phyloP scores from a whole-genome alignment of 164 flowering plant genomes.

The Berberis thunbergii region DNA sequence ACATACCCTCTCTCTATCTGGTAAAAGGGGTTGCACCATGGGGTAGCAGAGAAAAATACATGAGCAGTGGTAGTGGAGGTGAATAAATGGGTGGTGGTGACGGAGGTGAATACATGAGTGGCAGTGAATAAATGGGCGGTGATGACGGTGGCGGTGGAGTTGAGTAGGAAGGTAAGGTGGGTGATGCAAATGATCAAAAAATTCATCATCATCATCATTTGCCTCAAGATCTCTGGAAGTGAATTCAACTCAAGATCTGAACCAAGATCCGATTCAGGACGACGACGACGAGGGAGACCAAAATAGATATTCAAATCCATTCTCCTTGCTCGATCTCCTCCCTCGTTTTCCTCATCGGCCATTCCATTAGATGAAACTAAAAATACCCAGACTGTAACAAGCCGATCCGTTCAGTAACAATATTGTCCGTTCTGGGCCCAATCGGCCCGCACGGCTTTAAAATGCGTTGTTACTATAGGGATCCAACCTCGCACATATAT shows the following conservation, averaged over 20 bases:
- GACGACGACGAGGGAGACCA: constrained; percentile 20
- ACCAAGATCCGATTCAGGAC: constrained; percentile 17
- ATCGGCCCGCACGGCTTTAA: too few relatives aligned
- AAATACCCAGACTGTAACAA: too few relatives aligned
- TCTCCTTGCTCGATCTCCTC: constrained; percentile 10
- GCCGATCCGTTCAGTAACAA: too few relatives aligned
- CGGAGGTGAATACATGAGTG: too few relatives aligned
- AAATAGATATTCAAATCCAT: constrained; percentile 29
- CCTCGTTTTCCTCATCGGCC: constrained; percentile 13
- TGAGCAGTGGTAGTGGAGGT: too few relatives aligned
- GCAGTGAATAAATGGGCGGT: not conserved
- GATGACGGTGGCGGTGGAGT: constrained; percentile 1
- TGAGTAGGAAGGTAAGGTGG: constrained; percentile 6
- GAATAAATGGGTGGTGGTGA: too few relatives aligned
- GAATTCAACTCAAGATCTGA: constrained; percentile 25
- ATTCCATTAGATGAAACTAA: not conserved
- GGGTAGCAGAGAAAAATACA: too few relatives aligned
- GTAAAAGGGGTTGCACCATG: too few relatives aligned
- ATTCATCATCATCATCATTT: not conserved
- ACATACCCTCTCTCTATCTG: too few relatives aligned
- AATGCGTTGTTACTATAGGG: too few relatives aligned
- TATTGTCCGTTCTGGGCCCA: too few relatives aligned
- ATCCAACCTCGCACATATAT: too few relatives aligned
- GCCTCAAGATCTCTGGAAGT: constrained; percentile 7
- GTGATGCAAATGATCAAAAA: not conserved